These are phyloP conservation scores for Lasiodiplodia hormozganensis DNA, from an alignment of 2,329 filamentous ascomycete species.

Conservation along the genomic window DNA sequence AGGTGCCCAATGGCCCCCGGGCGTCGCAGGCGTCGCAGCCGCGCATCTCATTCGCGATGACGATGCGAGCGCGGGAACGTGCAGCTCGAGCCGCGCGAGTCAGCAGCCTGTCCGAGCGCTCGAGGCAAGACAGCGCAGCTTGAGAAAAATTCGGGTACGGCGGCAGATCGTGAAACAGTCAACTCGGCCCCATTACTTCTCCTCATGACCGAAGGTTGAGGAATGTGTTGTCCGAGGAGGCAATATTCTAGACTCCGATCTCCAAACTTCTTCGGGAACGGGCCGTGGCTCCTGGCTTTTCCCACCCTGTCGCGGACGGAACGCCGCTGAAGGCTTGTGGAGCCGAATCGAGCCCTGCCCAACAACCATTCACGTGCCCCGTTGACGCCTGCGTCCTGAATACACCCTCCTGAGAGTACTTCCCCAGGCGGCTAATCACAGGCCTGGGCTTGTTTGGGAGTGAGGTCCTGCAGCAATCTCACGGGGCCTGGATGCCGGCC, in stretches of 20 bases:
- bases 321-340: conserved; percentile 15
- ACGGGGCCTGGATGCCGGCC: not conserved
- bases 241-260: conserved; percentile 16
- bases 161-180: conserved; percentile 21
- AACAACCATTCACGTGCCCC: not conserved
- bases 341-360: not conserved
- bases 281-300: conserved; percentile 11
- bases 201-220: not conserved
- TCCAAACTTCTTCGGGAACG: conserved; percentile 14
- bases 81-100: conserved; percentile 15
- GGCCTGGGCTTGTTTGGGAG: not conserved
- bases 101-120: conserved; percentile 1
- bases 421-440: no score
- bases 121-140: conserved; percentile 8
- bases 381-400: not conserved
- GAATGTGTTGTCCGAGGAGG: not conserved
- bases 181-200: conserved; percentile 1
- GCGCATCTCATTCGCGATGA: not conserved
- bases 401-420: no score
- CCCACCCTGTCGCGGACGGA: conserved; percentile 9
- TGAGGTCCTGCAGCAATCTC: not conserved
- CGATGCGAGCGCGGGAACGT: conserved; percentile 15
- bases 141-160: not conserved
- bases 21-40: not conserved
- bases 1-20: not conserved